Evolutionary conservation across 2,329 filamentous ascomycete species (phyloP).

Genomic region (Fusarium ambrosium): DNA sequence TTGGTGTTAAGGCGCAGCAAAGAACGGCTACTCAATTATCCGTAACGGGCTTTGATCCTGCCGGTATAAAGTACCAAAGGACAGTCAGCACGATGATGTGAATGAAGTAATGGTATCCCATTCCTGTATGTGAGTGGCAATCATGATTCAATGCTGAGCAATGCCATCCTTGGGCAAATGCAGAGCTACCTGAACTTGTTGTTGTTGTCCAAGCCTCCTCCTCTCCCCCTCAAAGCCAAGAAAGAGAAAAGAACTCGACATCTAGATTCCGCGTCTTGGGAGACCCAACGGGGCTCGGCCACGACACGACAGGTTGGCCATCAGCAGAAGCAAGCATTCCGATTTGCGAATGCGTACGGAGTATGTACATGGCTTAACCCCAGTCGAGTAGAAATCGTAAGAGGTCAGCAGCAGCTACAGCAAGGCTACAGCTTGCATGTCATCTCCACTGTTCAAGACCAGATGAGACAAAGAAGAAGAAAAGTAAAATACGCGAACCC

Average conservation of each 20-base stretch:
- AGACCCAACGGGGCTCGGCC: conserved; percentile 21
- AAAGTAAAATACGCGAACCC: not conserved
- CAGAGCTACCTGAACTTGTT: not conserved
- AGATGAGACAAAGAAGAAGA: not conserved
- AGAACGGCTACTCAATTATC: not conserved
- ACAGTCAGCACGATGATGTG: not conserved
- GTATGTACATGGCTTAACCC: not conserved
- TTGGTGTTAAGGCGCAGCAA: not conserved
- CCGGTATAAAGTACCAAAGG: not conserved
- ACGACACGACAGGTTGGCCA: conserved; percentile 4
- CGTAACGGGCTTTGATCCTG: not conserved
- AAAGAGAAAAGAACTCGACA: conserved; percentile 17
- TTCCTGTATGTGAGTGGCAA: not conserved
- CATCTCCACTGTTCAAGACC: conserved; percentile 24
- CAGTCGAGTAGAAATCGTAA: conserved; percentile 12
- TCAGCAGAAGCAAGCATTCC: not conserved
- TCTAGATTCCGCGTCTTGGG: not conserved
- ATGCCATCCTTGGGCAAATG: conserved; percentile 8
- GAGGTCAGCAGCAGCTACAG: conserved; percentile 7
- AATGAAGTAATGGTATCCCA: not conserved
- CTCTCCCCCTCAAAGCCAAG: conserved; percentile 14
- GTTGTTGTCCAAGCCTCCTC: not conserved
- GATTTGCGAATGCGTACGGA: conserved; percentile 1
- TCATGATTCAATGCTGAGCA: not conserved
- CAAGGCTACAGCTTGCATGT: not conserved